Conservation (phyloP, 2,329 filamentous ascomycete species). For the Aaosphaeria arxii region DNA sequence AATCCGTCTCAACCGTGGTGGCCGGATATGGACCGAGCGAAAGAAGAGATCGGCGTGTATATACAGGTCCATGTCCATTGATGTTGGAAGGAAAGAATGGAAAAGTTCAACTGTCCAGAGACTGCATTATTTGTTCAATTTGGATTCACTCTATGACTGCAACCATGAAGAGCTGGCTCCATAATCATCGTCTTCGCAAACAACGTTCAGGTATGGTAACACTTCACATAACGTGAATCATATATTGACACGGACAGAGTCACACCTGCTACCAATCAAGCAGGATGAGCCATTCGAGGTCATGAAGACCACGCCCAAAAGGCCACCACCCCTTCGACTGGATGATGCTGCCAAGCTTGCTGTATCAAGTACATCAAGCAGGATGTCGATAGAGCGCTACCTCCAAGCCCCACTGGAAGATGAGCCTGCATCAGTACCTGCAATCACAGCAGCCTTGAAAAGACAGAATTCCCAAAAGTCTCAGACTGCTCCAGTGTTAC, state of each 20-base stretch:
- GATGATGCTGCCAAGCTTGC: slow-evolving; percentile 8
- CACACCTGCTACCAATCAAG: slow-evolving; percentile 6
- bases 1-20: slow-evolving; percentile 12
- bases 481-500: neutral
- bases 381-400: slow-evolving; percentile 25
- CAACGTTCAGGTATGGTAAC: slow-evolving; percentile 15
- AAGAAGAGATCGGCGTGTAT: slow-evolving; percentile 3
- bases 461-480: slow-evolving; percentile 8
- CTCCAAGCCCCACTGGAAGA: slow-evolving; percentile 22
- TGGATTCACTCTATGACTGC: too few relatives aligned
- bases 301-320: neutral
- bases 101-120: too few relatives aligned
- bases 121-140: too few relatives aligned
- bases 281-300: slow-evolving; percentile 6
- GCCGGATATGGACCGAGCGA: neutral
- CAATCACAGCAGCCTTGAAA: slow-evolving; percentile 19
- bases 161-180: slow-evolving; percentile 21
- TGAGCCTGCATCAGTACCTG: slow-evolving; percentile 22
- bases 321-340: slow-evolving; percentile 1
- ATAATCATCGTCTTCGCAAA: slow-evolving; percentile 14
- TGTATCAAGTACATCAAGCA: slow-evolving; percentile 12
- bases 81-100: too few relatives aligned
- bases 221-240: neutral
- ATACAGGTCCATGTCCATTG: slow-evolving; percentile 7
- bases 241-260: slow-evolving; percentile 2